phyloP scores from a whole-genome alignment of 2,329 filamentous ascomycete species.

The Falciphora oryzae region DNA sequence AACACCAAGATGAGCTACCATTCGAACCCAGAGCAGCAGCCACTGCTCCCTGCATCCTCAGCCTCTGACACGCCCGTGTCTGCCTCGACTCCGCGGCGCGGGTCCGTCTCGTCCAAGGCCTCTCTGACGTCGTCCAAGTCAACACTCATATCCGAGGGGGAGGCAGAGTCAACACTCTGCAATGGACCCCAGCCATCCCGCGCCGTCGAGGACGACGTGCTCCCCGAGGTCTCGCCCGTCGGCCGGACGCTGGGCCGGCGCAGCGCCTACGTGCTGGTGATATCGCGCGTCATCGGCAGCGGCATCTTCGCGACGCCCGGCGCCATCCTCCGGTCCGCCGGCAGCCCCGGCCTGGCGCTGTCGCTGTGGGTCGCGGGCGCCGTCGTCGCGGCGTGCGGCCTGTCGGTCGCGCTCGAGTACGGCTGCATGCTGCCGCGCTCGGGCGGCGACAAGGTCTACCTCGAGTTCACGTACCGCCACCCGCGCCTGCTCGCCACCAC shows the following conservation, averaged over 20 bases:
- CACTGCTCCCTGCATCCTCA: neutral
- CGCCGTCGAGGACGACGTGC: constrained; percentile 48
- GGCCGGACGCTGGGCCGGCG: constrained; percentile 57
- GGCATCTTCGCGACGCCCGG: constrained; percentile 69
- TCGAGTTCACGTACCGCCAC: constrained; percentile 61
- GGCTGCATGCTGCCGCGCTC: constrained; percentile 66
- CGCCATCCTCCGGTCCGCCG: constrained; percentile 58
- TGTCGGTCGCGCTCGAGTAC: constrained; percentile 60
- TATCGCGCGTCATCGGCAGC: constrained; percentile 63
- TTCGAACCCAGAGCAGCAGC: neutral
- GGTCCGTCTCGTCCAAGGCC: neutral
- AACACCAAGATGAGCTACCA: neutral
- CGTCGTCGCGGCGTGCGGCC: constrained; percentile 52
- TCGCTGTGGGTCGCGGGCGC: constrained; percentile 59
- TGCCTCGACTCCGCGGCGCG: too few species aligned
- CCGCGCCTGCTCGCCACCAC: constrained; percentile 61
- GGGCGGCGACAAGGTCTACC: constrained; percentile 64
- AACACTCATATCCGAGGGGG: neutral
- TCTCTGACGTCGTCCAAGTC: neutral
- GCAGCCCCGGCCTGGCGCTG: constrained; percentile 59
- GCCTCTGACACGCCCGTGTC: neutral
- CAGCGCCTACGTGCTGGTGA: constrained; percentile 60
- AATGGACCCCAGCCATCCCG: constrained; percentile 11
- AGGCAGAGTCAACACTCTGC: neutral
- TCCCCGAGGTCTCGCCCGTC: constrained; percentile 51